A percentile compares a stretch with the other conserved stretches of the same genome.
Conservation (phyloP, 2,329 filamentous ascomycete species). For the Thermoascus crustaceus region DNA sequence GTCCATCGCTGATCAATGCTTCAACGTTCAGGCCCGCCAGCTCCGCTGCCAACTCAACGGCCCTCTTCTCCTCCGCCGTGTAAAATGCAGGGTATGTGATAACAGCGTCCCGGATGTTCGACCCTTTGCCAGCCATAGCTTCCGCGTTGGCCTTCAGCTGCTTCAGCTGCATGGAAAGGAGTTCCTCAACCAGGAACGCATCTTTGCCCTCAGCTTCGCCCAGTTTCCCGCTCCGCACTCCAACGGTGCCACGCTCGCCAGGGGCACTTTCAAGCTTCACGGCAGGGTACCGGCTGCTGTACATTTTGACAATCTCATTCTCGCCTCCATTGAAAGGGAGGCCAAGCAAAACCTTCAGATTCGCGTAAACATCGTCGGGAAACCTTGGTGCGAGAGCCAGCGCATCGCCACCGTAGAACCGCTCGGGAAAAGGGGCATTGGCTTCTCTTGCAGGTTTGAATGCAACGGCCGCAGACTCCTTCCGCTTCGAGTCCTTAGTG, state of each 20-base stretch:
- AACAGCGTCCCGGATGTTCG: conserved; percentile 68
- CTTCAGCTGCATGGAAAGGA: conserved; percentile 92
- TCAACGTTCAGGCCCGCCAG: conserved; percentile 82
- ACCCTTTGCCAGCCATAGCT: conserved; percentile 65
- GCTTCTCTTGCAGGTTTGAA: conserved; percentile 77
- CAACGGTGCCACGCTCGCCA: conserved; percentile 57
- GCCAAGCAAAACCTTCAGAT: conserved; percentile 85
- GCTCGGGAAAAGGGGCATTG: conserved; percentile 68
- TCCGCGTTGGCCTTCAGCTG: conserved; percentile 87
- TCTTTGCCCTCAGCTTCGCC: conserved; percentile 55
- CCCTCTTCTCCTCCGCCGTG: conserved; percentile 80
- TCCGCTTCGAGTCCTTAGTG: conserved; percentile 94
- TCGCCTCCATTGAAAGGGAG: conserved; percentile 42
- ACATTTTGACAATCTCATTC: conserved; percentile 55
- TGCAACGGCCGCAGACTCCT: conserved; percentile 82
- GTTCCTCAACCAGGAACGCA: conserved; percentile 72
- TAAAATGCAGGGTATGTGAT: conserved; percentile 88
- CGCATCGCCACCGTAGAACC: conserved; percentile 86
- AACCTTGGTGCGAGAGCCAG: conserved; percentile 79
- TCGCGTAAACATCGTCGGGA: conserved; percentile 88
- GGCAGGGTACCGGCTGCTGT: conserved; percentile 68
- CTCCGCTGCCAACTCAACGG: conserved; percentile 73
- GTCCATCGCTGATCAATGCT: conserved; percentile 75
- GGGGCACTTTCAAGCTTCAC: conserved; percentile 54
- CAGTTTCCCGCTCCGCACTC: conserved; percentile 71